Conservation (phyloP, 495 filamentous ascomycete genomes). For the Aspergillus wentii region DNA sequence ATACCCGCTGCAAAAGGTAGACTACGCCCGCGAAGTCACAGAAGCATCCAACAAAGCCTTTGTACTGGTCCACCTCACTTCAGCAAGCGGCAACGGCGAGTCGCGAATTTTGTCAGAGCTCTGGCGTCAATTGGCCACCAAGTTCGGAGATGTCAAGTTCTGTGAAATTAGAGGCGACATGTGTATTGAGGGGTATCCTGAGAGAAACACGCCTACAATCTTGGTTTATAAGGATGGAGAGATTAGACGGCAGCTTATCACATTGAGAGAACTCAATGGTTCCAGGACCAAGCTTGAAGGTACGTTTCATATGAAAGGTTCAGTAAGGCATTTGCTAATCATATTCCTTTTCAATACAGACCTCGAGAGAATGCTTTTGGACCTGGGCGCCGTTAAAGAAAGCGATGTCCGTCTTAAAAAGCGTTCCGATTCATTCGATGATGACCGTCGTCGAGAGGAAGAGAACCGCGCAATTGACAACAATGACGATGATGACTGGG, state of each 20-base stretch:
- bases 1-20: constrained; percentile 88
- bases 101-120: constrained; percentile 75
- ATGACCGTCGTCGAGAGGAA: constrained; percentile 39
- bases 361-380: constrained; percentile 73
- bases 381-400: constrained; percentile 69
- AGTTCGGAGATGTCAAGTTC: constrained; percentile 94
- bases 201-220: constrained; percentile 90
- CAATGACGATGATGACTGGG: constrained; percentile 77
- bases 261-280: constrained; percentile 72
- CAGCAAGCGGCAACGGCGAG: constrained; percentile 72
- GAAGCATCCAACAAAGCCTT: constrained; percentile 70
- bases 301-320: constrained; percentile 23
- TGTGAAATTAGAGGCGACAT: constrained; percentile 90
- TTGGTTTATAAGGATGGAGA: constrained; percentile 88
- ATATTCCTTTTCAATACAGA: constrained; percentile 28
- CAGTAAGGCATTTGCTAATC: not conserved
- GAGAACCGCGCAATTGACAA: constrained; percentile 56
- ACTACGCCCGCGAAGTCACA: constrained; percentile 89
- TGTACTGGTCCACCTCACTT: constrained; percentile 84
- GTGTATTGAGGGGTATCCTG: constrained; percentile 96
- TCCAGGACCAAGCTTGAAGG: constrained; percentile 60
- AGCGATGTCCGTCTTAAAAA: constrained; percentile 74
- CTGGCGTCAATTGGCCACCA: constrained; percentile 78
- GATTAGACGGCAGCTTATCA: constrained; percentile 83
- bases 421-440: constrained; percentile 54